These are phyloP conservation scores for Dothideomycetes sp. DNA, from an alignment of 2,329 filamentous ascomycete species.

Conservation along the genomic window DNA sequence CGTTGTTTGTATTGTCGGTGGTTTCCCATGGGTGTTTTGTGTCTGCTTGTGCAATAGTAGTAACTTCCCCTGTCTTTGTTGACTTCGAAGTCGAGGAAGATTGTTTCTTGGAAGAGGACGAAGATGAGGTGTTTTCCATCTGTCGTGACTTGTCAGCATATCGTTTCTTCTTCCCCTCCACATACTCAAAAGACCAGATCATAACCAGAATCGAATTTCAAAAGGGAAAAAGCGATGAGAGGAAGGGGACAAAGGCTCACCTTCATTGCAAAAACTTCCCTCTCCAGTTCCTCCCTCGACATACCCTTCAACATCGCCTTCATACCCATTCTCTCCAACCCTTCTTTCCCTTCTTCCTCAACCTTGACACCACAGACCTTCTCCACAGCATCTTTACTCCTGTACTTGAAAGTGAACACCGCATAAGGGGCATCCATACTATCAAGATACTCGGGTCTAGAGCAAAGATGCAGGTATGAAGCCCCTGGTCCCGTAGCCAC, in stretches of 20 bases:
- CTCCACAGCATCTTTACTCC: constrained; percentile 27
- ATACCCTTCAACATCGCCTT: constrained; percentile 10
- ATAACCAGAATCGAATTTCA: no score
- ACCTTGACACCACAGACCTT: constrained; percentile 26
- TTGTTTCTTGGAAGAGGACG: no score
- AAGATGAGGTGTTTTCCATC: no score
- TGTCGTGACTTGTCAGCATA: no score
- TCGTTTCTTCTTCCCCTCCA: no score
- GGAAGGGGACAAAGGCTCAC: not conserved
- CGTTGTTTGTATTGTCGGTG: not conserved
- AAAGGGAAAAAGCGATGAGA: no score
- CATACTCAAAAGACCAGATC: no score
- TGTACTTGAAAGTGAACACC: constrained; percentile 42
- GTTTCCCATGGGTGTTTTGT: not conserved
- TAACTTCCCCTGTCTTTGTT: not conserved
- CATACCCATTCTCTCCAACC: no score
- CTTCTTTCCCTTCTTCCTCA: constrained; percentile 14
- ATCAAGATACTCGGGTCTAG: constrained; percentile 35
- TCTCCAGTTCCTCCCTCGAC: constrained; percentile 3
- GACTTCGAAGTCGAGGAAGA: not conserved
- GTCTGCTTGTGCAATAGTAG: not conserved
- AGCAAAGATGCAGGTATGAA: constrained; percentile 30
- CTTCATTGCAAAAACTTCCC: constrained; percentile 1
- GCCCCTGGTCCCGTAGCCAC: constrained; percentile 28
- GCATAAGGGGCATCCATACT: constrained; percentile 32